Evolutionary conservation across 139 green algal species (phyloP), one percentile per base, ranked within the genome.

Genomic region (Picochlorum sp.): DNA sequence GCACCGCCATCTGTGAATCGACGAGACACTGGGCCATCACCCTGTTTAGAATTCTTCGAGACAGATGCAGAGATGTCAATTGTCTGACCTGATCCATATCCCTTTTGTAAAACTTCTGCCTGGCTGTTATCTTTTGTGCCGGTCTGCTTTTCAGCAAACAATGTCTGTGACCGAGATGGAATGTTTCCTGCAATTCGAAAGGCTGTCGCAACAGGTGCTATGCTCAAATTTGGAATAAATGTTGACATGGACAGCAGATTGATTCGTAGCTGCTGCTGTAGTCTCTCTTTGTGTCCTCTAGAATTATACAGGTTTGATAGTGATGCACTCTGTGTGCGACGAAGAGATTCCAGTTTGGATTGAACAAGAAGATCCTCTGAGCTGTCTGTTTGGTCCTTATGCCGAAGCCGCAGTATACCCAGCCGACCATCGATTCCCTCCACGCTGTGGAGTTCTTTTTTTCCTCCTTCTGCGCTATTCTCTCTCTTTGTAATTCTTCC

Each of bases 231-330:
- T 2, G 58, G 56, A 11, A 52, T 51, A 10, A 72, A 52, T 16
- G 64, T 66, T n/a, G 65, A 61, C 56, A 72, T 51, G 2, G 38
- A 41, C 10, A 60, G 54, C 8, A 72, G 56, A 52, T 72, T 62
- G 21, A 72, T 37, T 14, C 58, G 54, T 37, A 65, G 51, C 30
- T 62, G 65, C 15, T 62, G 56, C 20, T 62, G 65, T 16, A 51
- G 54, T 3, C 54, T 61, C 6, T 20, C 5, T 32, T 44, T 9
- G 23, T 4, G 5, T 41, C n/a, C 47, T 54, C 47, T 20, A 21
- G 47, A 20, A 54, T 13, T 41, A 41, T 41, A 54, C 47, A 21
- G 32, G 8, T n/a, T 62, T 62, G 56, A n/a, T 10, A 28, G 32
- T 4, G n/a, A n/a, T 56, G 30, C 56, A 20, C 47, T 54, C 11